Conservation (phyloP, 305 asterid genomes). For the Fraxinus nigra region DNA sequence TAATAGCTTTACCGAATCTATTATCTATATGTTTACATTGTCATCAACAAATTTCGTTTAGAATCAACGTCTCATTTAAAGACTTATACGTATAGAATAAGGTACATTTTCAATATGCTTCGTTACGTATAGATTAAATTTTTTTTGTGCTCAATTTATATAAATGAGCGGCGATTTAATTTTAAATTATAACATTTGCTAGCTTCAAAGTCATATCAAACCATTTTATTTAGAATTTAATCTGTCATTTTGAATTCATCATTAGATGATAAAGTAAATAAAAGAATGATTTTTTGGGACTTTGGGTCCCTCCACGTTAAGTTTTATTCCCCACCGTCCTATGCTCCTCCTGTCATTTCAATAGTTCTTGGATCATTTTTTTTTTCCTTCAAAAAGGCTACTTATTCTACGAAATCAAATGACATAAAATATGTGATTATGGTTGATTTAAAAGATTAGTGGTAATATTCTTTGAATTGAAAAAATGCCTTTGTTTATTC, state of each 20-base stretch:
- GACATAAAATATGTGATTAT: constrained; percentile 24
- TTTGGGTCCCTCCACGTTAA: constrained; percentile 31
- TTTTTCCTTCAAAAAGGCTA: neutral
- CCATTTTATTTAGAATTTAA: constrained; percentile 8
- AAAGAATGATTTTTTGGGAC: constrained; percentile 20
- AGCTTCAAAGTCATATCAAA: neutral
- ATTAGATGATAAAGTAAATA: constrained; percentile 25
- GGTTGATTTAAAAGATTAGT: constrained; percentile 20
- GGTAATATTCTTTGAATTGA: constrained; percentile 10
- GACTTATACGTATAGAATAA: neutral
- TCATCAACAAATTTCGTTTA: neutral
- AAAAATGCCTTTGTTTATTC: constrained; percentile 7
- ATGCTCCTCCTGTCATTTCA: constrained; percentile 15
- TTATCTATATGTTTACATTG: neutral
- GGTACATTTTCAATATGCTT: neutral
- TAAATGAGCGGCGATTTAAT: neutral
- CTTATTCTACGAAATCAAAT: constrained; percentile 15
- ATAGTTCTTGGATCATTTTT: constrained; percentile 10
- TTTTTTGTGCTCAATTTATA: neutral
- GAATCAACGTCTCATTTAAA: neutral
- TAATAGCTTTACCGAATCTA: neutral
- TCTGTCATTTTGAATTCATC: neutral
- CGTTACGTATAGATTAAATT: neutral
- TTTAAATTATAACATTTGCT: neutral
- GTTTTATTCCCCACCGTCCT: constrained; percentile 27